Percentiles rank a stretch among this genome's conserved stretches.
These are phyloP conservation scores for sorghum (Sorghum bicolor) DNA, from an alignment of 176 grass and related monocot genomes.

Conservation along the genomic window Sorghum_bicolor_NCBIv3 NC_012871.2:13545501-13546000, in stretches of 20 bases:
- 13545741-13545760: neutral
- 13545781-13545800: neutral
- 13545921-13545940: neutral
- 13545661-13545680: neutral
- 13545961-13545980: neutral
- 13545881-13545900: neutral
- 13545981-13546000: neutral
- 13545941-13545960: neutral
- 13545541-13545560: constrained; percentile 33
- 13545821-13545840: neutral
- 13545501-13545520: neutral
- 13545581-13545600: neutral
- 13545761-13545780: neutral
- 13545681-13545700: neutral
- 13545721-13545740: neutral
- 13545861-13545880: neutral
- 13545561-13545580: constrained; percentile 18
- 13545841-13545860: neutral
- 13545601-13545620: neutral
- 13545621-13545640: neutral
- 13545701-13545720: neutral
- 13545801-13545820: neutral
- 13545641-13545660: neutral
- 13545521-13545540: neutral
- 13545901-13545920: neutral